Percentiles rank a stretch among this genome's conserved stretches.
These are phyloP conservation scores for Cladophialophora carrionii DNA, from an alignment of 2,329 filamentous ascomycete species.

Conservation along the genomic window DNA sequence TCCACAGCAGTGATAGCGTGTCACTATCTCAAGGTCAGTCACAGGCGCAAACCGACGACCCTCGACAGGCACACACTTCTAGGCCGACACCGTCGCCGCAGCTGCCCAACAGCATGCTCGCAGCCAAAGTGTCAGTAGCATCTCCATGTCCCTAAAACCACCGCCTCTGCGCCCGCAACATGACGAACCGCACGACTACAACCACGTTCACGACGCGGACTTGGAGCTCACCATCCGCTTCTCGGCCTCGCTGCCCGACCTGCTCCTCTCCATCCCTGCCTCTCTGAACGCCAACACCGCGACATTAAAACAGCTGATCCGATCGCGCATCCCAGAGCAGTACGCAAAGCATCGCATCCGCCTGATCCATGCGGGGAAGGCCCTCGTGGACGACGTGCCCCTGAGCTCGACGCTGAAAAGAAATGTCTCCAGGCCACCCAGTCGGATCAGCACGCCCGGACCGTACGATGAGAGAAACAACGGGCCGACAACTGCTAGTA, in stretches of 20 bases:
- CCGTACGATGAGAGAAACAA: slow-evolving; percentile 29
- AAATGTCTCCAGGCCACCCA: slow-evolving; percentile 56
- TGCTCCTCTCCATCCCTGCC: slow-evolving; percentile 71
- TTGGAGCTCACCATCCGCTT: slow-evolving; percentile 88
- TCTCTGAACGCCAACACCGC: slow-evolving; percentile 63
- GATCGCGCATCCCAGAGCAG: slow-evolving; percentile 66
- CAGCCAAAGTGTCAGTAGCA: slow-evolving; percentile 1
- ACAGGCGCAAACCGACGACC: neutral
- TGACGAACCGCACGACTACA: neutral
- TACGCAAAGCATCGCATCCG: slow-evolving; percentile 73
- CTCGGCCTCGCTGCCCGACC: slow-evolving; percentile 79
- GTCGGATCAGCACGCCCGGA: slow-evolving; percentile 44
- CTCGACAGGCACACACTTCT: neutral
- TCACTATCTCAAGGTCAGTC: neutral
- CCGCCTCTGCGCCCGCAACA: slow-evolving; percentile 15
- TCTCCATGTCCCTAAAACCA: slow-evolving; percentile 28
- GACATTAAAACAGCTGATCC: slow-evolving; percentile 80
- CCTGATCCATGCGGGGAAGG: slow-evolving; percentile 86
- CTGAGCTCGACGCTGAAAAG: slow-evolving; percentile 70
- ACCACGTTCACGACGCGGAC: slow-evolving; percentile 16
- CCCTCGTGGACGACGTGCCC: slow-evolving; percentile 73
- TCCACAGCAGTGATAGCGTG: too few relatives aligned
- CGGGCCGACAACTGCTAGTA: slow-evolving; percentile 15
- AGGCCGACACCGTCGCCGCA: neutral
- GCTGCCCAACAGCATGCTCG: slow-evolving; percentile 15